phyloP scores from a whole-genome alignment of 805 yeast genomes.

The Candida vaughaniae region DNA sequence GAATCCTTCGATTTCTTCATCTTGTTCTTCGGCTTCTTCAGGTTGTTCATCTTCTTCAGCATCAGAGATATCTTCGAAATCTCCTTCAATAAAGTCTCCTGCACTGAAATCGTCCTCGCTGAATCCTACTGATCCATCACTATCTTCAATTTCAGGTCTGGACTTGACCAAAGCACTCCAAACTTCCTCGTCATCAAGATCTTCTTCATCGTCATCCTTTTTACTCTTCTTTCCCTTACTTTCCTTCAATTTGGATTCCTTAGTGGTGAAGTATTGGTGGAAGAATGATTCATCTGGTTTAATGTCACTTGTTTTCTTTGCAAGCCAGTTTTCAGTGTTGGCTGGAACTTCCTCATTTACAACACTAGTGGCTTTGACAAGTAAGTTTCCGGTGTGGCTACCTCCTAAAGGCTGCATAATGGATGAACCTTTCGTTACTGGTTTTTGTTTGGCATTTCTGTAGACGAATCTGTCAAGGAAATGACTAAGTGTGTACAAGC shows the following conservation, averaged over 20 bases:
- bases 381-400: constrained; percentile 64
- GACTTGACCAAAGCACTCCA: constrained; percentile 79
- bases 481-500: constrained; percentile 81
- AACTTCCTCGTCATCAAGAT: constrained; percentile 53
- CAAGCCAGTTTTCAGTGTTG: constrained; percentile 82
- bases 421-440: constrained; percentile 75
- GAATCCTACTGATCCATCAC: constrained; percentile 33
- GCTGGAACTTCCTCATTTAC: constrained; percentile 58
- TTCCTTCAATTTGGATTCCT: constrained; percentile 40
- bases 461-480: constrained; percentile 95
- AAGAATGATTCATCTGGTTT: constrained; percentile 88
- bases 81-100: constrained; percentile 42
- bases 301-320: constrained; percentile 58
- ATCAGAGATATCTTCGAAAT: constrained; percentile 37
- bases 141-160: constrained; percentile 58
- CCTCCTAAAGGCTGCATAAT: constrained; percentile 98
- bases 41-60: constrained; percentile 26
- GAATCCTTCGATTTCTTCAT: constrained; percentile 32
- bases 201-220: constrained; percentile 31
- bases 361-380: constrained; percentile 61
- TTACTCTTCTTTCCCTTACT: constrained; percentile 19
- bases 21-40: constrained; percentile 13
- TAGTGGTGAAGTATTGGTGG: constrained; percentile 75
- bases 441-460: constrained; percentile 82
- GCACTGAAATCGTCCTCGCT: constrained; percentile 45